These are phyloP conservation scores for Cryptococcus sp. DNA, from an alignment of 1,284 basidiomycete species.

Conservation along the genomic window DNA sequence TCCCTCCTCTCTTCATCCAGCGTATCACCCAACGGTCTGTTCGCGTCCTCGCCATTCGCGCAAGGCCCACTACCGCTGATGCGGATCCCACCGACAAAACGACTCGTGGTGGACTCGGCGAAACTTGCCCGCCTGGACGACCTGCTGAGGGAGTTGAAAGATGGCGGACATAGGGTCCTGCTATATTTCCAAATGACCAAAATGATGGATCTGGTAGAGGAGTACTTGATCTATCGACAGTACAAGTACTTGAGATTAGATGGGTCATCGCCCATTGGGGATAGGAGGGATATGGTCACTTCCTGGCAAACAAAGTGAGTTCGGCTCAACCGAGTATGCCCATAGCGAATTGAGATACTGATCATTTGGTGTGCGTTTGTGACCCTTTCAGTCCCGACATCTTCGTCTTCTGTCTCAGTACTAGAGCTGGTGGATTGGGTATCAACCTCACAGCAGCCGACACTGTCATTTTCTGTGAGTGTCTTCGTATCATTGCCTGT, in stretches of 20 bases:
- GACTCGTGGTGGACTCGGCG: slow-evolving; percentile 94
- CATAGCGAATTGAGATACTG: not conserved
- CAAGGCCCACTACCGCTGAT: slow-evolving; percentile 84
- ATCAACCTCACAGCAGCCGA: slow-evolving; percentile 98
- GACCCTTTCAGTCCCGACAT: slow-evolving; percentile 72
- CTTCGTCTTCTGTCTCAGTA: slow-evolving; percentile 94
- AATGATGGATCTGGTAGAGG: slow-evolving; percentile 99
- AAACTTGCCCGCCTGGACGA: slow-evolving; percentile 90
- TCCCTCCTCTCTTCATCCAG: slow-evolving; percentile 48
- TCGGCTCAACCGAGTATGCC: not conserved
- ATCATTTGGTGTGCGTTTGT: not conserved
- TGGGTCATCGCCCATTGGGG: slow-evolving; percentile 92
- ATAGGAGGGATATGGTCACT: slow-evolving; percentile 97
- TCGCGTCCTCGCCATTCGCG: slow-evolving; percentile 66
- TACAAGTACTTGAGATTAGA: slow-evolving; percentile 97
- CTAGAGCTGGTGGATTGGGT: slow-evolving; percentile 93
- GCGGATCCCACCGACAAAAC: slow-evolving; percentile 92
- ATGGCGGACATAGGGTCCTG: slow-evolving; percentile 88
- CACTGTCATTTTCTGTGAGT: slow-evolving; percentile 80
- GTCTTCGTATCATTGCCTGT: too few relatives aligned
- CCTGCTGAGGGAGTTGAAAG: slow-evolving; percentile 88
- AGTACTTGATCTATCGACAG: slow-evolving; percentile 96
- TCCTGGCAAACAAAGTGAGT: slow-evolving; percentile 96
- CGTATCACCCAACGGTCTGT: slow-evolving; percentile 68
- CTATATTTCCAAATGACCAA: slow-evolving; percentile 99